These are phyloP conservation scores for Aspergillus sp. DNA, from an alignment of 2,329 filamentous ascomycete genomes.

Conservation along the genomic window DNA sequence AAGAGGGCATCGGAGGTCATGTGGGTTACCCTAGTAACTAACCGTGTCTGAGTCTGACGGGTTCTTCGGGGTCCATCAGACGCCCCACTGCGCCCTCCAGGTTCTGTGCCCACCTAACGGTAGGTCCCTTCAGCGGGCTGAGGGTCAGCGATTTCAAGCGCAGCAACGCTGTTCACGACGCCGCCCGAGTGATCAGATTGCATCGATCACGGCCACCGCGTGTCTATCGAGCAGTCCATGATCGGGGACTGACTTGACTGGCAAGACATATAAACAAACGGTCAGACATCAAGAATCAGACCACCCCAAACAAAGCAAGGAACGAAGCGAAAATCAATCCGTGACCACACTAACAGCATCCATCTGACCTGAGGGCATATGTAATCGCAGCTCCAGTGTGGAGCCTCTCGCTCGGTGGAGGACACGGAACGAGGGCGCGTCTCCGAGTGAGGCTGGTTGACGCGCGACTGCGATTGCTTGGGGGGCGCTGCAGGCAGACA, in stretches of 20 bases:
- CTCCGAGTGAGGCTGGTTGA: constrained; percentile 24
- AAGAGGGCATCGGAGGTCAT: too few relatives aligned
- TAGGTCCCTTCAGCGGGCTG: background rate
- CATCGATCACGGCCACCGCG: too few relatives aligned
- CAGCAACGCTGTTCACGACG: background rate
- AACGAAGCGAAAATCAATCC: background rate
- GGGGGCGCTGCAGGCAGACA: constrained; percentile 16
- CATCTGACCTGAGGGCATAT: background rate
- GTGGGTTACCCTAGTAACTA: background rate
- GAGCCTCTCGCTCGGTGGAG: constrained; percentile 1
- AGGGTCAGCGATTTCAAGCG: background rate
- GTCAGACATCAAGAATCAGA: background rate
- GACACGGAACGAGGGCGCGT: constrained; percentile 22
- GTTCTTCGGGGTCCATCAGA: constrained; percentile 2
- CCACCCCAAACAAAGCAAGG: background rate
- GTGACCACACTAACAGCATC: background rate
- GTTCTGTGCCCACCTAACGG: background rate
- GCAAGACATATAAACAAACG: too few relatives aligned
- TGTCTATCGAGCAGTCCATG: too few relatives aligned
- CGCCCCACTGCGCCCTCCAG: background rate
- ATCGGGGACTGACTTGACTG: too few relatives aligned
- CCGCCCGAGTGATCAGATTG: too few relatives aligned
- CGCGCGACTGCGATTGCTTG: constrained; percentile 14
- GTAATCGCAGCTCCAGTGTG: constrained; percentile 3
- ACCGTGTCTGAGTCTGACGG: constrained; percentile 1